Evolutionary conservation across 805 yeast species (phyloP).

Genomic region (Blastobotrys muscicola): DNA sequence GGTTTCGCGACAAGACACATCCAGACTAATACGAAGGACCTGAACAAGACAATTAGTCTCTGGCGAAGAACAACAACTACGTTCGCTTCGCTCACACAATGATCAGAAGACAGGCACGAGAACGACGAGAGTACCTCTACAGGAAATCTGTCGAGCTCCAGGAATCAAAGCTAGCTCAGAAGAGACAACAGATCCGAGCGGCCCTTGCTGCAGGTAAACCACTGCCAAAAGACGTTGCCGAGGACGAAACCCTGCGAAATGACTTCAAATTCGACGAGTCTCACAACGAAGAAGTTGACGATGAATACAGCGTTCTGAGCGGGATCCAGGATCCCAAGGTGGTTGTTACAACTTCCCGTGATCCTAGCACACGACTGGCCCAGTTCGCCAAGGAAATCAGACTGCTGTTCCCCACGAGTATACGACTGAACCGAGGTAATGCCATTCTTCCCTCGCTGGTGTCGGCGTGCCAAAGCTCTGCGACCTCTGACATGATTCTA

Average conservation of each 20-base stretch:
- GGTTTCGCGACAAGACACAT: too few relatives aligned
- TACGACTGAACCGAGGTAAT: constrained; percentile 88
- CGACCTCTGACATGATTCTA: constrained; percentile 74
- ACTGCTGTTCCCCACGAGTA: constrained; percentile 78
- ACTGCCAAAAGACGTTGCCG: constrained; percentile 81
- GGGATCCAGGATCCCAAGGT: constrained; percentile 88
- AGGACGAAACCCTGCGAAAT: constrained; percentile 69
- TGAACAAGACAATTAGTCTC: too few relatives aligned
- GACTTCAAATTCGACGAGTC: constrained; percentile 85
- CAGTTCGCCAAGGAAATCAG: constrained; percentile 92
- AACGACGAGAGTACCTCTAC: constrained; percentile 87
- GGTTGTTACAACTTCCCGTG: constrained; percentile 87
- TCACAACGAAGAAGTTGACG: constrained; percentile 60
- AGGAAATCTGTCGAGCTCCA: constrained; percentile 83
- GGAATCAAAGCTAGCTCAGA: constrained; percentile 76
- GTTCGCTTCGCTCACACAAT: constrained; percentile 12
- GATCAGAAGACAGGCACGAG: constrained; percentile 93
- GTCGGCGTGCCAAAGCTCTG: constrained; percentile 70
- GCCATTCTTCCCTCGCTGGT: constrained; percentile 78
- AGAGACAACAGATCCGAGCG: constrained; percentile 74
- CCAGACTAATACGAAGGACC: too few relatives aligned
- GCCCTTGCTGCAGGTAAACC: constrained; percentile 91
- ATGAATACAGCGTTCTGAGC: constrained; percentile 79
- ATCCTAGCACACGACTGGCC: constrained; percentile 73
- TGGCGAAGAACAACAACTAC: too few relatives aligned